Evolutionary conservation across 345 rosid species (phyloP).

Genomic region (Eucalyptus brandiana): DNA sequence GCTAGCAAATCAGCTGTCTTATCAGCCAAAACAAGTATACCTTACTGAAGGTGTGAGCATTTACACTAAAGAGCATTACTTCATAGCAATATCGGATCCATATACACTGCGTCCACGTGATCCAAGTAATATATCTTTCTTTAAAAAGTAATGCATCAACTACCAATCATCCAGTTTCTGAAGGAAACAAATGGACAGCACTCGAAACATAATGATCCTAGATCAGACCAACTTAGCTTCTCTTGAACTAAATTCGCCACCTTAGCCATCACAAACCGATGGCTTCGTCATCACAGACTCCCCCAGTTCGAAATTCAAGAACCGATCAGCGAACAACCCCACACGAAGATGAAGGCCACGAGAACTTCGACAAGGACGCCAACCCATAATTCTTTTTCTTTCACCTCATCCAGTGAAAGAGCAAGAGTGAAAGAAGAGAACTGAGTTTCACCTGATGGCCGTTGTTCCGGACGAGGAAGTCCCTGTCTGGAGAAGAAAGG

Average conservation of each 20-base stretch:
- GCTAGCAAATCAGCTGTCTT: too few relatives aligned
- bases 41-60: too few relatives aligned
- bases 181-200: too few relatives aligned
- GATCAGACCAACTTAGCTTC: not conserved
- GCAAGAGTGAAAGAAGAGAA: not conserved
- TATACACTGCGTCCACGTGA: too few relatives aligned
- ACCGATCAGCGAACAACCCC: not conserved
- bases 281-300: not conserved
- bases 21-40: too few relatives aligned
- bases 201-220: not conserved
- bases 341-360: not conserved
- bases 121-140: too few relatives aligned
- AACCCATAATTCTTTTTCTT: not conserved
- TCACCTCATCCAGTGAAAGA: not conserved
- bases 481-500: slow-evolving; percentile 40
- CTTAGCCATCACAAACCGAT: not conserved
- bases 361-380: not conserved
- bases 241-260: not conserved
- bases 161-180: too few relatives aligned
- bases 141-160: too few relatives aligned
- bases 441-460: not conserved
- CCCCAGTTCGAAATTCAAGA: not conserved
- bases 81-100: too few relatives aligned
- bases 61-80: too few relatives aligned
- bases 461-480: slow-evolving; percentile 35